These are phyloP conservation scores for Cerioporus squamosus DNA, from an alignment of 1,284 basidiomycete genomes.

Conservation along the genomic window DNA sequence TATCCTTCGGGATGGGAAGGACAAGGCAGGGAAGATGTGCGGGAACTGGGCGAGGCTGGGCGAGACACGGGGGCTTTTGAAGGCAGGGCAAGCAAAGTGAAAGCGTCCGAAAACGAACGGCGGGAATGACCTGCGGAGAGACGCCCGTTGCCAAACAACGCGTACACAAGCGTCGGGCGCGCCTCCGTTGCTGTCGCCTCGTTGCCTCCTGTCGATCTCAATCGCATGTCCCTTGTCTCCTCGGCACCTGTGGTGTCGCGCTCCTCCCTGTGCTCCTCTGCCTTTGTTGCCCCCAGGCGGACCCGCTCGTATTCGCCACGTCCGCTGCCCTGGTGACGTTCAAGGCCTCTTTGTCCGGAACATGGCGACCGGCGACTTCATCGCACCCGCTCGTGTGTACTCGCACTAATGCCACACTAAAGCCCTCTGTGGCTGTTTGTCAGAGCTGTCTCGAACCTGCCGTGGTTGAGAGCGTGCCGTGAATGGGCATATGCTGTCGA, in stretches of 20 bases:
- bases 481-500: too few species aligned
- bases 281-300: background rate
- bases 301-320: background rate
- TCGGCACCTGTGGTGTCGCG: background rate
- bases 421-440: too few species aligned
- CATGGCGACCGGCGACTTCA: too few species aligned
- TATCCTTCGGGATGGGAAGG: background rate
- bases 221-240: background rate
- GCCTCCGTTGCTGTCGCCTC: background rate
- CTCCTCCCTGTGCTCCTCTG: background rate
- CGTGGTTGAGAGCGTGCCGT: too few species aligned
- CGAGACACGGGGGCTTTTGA: background rate
- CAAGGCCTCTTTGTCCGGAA: background rate
- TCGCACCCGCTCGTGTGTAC: too few species aligned
- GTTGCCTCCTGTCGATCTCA: conserved; percentile 1
- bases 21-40: background rate
- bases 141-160: conserved; percentile 18
- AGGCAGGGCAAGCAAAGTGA: background rate
- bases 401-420: too few species aligned
- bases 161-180: conserved; percentile 13
- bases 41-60: background rate
- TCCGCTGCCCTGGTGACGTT: background rate
- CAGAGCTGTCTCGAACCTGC: too few species aligned
- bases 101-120: conserved; percentile 9
- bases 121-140: background rate